Base-by-base conservation (phyloP, 306 rosid genomes). In the Quercus rubra region DNA sequence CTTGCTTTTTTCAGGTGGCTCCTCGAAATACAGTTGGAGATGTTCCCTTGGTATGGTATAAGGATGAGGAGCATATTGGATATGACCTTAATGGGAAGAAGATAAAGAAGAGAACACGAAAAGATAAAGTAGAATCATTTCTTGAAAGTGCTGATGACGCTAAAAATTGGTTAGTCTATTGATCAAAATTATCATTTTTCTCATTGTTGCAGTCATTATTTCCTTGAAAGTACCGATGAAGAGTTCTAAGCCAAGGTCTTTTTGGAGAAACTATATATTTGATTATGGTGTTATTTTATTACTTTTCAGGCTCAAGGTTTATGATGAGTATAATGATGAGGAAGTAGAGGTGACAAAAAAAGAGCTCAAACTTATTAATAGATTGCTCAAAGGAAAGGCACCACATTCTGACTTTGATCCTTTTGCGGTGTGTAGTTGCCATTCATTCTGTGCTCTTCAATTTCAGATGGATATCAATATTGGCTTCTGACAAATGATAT, bases 41-140 rank as follows among this genome's bases (percentile, higher is more conserved):
- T 71, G 98, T 92, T 77, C 98, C 97, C 51, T 79, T 92, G 90
- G 86, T 84, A 72, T 95, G 97, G 98, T 93, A 92, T 74, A 84
- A 77, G 74, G 96, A 92, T 70, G 99, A 95, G 80, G 84, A 90
- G 13, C 99, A 95, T 87, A 89, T 95, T 83, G 99, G 98, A 79
- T 95, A 95, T 78, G 97, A 95, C 77, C 77, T 87, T 73, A 77
- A 82, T 70, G 99, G 99, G 52, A 91, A 90, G 88, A 95, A 88
- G 87, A 89, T 95, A 77, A 86, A 85, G 84, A 92, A 90, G 87
- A 92, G 86, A 79, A 97, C 89, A 68, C 91, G 84, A 56, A 90
- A 80, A 77, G 99, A 92, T 84, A 92, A 83, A 87, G 83, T 92
- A 79, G 92, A 76, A 55, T 86, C 96, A 63, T 93, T 90, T 88